These are phyloP conservation scores for Immersiella caudata DNA, from an alignment of 495 filamentous ascomycete species.

Conservation along the genomic window DNA sequence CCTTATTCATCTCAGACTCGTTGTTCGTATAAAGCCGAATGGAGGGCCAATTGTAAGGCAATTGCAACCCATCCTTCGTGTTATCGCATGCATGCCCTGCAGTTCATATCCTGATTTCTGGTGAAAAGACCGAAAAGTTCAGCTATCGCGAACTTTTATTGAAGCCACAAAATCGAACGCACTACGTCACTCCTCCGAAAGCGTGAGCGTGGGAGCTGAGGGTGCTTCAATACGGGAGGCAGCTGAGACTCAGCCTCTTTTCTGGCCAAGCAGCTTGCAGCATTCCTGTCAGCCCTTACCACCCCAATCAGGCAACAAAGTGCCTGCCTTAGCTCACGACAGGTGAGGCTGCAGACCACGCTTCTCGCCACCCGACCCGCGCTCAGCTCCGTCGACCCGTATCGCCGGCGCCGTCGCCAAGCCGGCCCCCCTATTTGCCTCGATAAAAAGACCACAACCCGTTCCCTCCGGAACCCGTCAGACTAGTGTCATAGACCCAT, in stretches of 20 bases:
- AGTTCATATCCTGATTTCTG: constrained; percentile 6
- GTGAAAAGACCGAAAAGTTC: neutral
- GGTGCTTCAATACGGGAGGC: neutral
- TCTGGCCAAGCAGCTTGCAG: neutral
- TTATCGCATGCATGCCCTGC: neutral
- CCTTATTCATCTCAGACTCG: neutral
- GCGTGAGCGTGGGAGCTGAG: constrained; percentile 13
- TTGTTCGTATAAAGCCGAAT: constrained; percentile 14
- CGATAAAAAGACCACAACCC: constrained; percentile 3
- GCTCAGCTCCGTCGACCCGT: constrained; percentile 3
- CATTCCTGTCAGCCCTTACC: constrained; percentile 4
- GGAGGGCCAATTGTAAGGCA: constrained; percentile 8
- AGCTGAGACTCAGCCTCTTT: constrained; percentile 13
- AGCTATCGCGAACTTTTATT: constrained; percentile 3
- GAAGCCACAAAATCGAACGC: neutral
- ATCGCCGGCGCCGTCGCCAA: neutral
- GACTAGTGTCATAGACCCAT: neutral
- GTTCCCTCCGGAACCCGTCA: neutral
- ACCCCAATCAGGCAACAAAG: constrained; percentile 18
- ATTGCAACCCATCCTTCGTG: neutral
- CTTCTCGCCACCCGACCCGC: constrained; percentile 13
- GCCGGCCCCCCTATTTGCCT: neutral
- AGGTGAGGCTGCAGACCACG: constrained; percentile 4
- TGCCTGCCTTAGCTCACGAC: constrained; percentile 6
- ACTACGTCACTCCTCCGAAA: constrained; percentile 14